Conservation (phyloP, 208 protist genomes). For the Borovskyia barvae region DNA sequence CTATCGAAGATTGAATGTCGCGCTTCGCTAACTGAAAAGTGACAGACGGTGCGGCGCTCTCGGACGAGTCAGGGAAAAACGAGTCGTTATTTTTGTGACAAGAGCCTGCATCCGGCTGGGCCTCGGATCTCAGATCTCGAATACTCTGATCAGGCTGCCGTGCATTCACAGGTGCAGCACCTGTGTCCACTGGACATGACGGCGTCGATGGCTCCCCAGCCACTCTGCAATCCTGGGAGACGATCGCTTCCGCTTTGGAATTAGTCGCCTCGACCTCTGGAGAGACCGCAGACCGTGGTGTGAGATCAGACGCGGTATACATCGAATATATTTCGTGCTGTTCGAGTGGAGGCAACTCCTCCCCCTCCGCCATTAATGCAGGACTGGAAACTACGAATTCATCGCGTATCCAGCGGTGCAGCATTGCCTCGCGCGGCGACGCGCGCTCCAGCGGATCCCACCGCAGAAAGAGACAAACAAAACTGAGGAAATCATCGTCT, state of each 20-base stretch:
- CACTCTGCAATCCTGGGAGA: not conserved
- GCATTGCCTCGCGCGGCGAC: constrained; percentile 63
- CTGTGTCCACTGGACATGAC: not conserved
- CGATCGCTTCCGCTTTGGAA: not conserved
- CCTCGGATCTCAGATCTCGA: no score
- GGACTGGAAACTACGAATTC: constrained; percentile 43
- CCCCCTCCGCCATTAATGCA: not conserved
- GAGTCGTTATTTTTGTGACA: no score
- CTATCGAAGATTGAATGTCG: no score
- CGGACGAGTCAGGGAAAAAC: no score
- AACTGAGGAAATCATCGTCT: constrained; percentile 66
- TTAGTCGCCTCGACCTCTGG: no score
- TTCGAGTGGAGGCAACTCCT: not conserved
- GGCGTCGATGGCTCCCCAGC: not conserved
- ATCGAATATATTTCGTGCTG: not conserved
- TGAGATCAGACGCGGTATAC: not conserved
- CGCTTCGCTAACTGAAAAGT: no score
- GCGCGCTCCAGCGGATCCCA: constrained; percentile 66
- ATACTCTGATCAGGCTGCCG: no score
- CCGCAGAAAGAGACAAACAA: constrained; percentile 61
- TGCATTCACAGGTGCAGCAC: no score
- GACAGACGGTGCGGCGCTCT: no score
- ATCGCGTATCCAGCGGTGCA: constrained; percentile 65
- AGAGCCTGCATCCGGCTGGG: no score
- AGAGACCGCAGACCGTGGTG: no score